Base-by-base conservation (phyloP, 2,329 filamentous ascomycete genomes). In the Tolypocladium cylindrosporum region DNA sequence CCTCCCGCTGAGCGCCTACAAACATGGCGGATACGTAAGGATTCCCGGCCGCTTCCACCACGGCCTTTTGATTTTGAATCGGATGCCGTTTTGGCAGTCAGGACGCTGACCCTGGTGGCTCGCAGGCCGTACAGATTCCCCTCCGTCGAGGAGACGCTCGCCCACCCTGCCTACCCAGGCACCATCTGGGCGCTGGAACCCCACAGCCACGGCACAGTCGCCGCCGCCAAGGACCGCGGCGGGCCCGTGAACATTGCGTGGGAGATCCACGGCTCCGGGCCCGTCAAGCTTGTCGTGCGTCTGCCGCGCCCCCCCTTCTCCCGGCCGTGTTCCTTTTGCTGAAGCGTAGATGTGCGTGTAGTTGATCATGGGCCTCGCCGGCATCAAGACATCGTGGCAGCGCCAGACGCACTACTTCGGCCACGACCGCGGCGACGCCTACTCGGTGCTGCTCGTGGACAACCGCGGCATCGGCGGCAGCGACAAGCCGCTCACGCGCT, bases 391-490 rank as follows among this genome's bases (percentile, higher is more conserved):
- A 50, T 80, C 85, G 58, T 95, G 89, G 89, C 90, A 95, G 75
- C 84, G 89, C 56, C 91, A 95, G 69, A 94, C 87, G 11, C 83
- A 87, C 63, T 81, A 90, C 74, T 93, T 95, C 68, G 90, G 89
- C 55, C 91, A 96, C 73, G 77, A 84, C 55, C 78, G 84, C 60
- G 80, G 77, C 53, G 76, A 84, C 60, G 76, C 80, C 62, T 95
- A 91, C 75, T 87, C 88, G 0, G 86, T 86, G 57, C 80, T 96
- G 8, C 74, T 94, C 58, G 77, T 91, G 63, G 91, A 96, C 75
- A 96, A 96, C 74, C 84, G 91, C 64, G 91, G 91, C 61, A 88
- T 95, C 68, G 91, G 91, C 58, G 81, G 81, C 61, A 91, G 87
- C 54, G 88, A 89, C 74, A 91, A 89, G 71, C 91, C 91, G 0